These are phyloP conservation scores for Desmodesmus armatus DNA, from an alignment of 139 green algal species.

Conservation along the genomic window DNA sequence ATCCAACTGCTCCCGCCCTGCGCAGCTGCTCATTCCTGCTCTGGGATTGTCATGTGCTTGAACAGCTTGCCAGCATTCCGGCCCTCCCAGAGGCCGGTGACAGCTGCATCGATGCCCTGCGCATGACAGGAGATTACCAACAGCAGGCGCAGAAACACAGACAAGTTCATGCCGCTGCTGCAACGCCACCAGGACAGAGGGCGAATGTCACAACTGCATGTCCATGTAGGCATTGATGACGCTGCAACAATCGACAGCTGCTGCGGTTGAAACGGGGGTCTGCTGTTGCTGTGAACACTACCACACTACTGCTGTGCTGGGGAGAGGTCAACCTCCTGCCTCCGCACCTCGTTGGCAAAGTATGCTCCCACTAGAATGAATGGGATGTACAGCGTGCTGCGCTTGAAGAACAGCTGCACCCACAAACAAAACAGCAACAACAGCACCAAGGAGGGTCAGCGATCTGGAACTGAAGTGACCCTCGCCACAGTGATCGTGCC, in stretches of 20 bases:
- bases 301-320: background rate
- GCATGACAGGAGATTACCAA: background rate
- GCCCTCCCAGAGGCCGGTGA: constrained; percentile 50
- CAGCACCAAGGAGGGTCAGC: background rate
- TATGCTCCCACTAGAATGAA: constrained; percentile 59
- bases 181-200: background rate
- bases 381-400: constrained; percentile 62
- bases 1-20: too few species aligned
- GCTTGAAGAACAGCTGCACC: constrained; percentile 62
- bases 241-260: background rate
- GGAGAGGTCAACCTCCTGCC: background rate
- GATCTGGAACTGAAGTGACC: background rate
- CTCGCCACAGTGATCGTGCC: too few species aligned
- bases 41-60: constrained; percentile 43
- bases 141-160: background rate
- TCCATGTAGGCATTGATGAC: too few species aligned
- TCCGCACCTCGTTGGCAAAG: constrained; percentile 61
- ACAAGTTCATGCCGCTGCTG: background rate
- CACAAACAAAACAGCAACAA: background rate
- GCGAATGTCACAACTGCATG: background rate
- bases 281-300: background rate
- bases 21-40: background rate
- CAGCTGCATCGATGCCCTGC: constrained; percentile 52
- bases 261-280: background rate
- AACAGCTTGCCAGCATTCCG: constrained; percentile 59